These are phyloP conservation scores for Phaeosphaeriaceae sp. DNA, from an alignment of 2,329 filamentous ascomycete species.

Conservation along the genomic window DNA sequence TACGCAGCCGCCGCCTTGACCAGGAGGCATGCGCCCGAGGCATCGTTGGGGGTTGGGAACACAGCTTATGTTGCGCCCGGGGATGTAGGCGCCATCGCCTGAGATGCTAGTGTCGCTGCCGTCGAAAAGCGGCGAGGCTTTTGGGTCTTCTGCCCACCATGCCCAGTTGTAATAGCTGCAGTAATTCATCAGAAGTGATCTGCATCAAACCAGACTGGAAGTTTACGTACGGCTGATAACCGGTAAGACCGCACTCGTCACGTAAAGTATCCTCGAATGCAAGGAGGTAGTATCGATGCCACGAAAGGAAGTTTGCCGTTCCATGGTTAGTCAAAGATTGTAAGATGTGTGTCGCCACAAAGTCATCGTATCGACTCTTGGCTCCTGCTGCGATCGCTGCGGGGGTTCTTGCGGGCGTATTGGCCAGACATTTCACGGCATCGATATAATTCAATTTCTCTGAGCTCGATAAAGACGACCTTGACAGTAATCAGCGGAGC, in stretches of 20 bases:
- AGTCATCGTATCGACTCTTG: slow-evolving; percentile 42
- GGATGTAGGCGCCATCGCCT: slow-evolving; percentile 53
- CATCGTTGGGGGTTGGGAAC: slow-evolving; percentile 19
- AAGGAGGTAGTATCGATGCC: slow-evolving; percentile 53
- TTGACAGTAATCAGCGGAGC: neutral
- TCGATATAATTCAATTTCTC: slow-evolving; percentile 40
- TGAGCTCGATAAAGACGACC: slow-evolving; percentile 2
- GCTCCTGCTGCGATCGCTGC: slow-evolving; percentile 28
- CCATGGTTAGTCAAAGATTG: slow-evolving; percentile 39
- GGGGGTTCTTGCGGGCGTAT: slow-evolving; percentile 31
- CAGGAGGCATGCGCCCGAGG: slow-evolving; percentile 32
- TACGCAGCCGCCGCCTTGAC: slow-evolving; percentile 63
- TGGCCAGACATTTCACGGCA: slow-evolving; percentile 39
- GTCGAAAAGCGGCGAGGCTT: slow-evolving; percentile 61
- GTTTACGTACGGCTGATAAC: slow-evolving; percentile 50
- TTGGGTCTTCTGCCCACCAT: slow-evolving; percentile 51
- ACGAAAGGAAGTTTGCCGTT: slow-evolving; percentile 42
- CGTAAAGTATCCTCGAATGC: slow-evolving; percentile 50
- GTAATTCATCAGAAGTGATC: neutral
- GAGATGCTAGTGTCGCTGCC: slow-evolving; percentile 57
- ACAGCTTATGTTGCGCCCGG: slow-evolving; percentile 34
- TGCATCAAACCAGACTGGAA: neutral
- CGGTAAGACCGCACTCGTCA: slow-evolving; percentile 52
- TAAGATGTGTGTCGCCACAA: slow-evolving; percentile 41
- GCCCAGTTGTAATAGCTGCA: slow-evolving; percentile 56